A percentile compares a stretch with the other conserved stretches of the same genome.
These are phyloP conservation scores for Piloderma croceum DNA, from an alignment of 768 basidiomycete genomes.

Conservation along the genomic window DNA sequence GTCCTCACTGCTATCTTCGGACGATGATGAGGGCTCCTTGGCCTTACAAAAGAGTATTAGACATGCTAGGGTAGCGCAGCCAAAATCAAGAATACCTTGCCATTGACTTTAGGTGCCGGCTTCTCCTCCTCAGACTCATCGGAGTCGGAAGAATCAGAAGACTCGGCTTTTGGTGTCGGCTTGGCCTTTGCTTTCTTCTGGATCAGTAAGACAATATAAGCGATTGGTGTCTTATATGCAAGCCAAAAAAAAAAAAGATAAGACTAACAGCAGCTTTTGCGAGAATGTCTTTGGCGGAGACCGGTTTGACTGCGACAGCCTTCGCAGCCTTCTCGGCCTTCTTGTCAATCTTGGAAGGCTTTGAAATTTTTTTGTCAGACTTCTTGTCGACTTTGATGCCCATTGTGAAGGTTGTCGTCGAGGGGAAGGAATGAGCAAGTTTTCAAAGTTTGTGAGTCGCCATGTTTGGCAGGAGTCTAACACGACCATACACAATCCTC, in stretches of 20 bases:
- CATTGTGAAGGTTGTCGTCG: slow-evolving; percentile 7
- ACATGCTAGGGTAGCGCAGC: slow-evolving; percentile 1
- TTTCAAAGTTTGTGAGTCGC: too few species aligned
- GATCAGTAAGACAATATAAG: slow-evolving; percentile 20
- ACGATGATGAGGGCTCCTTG: slow-evolving; percentile 20
- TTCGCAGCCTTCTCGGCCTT: slow-evolving; percentile 22
- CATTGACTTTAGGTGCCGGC: slow-evolving; percentile 24
- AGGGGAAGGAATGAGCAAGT: too few species aligned
- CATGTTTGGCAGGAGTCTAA: too few species aligned
- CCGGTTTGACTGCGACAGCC: slow-evolving; percentile 19
- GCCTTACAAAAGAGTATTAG: slow-evolving; percentile 2
- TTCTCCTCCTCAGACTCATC: slow-evolving; percentile 33
- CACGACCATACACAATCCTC: too few species aligned
- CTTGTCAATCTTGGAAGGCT: slow-evolving; percentile 32
- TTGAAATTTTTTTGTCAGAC: slow-evolving; percentile 28
- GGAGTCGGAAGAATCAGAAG: slow-evolving; percentile 23
- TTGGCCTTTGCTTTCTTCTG: slow-evolving; percentile 18
- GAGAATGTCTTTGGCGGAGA: slow-evolving; percentile 38
- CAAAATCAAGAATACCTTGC: slow-evolving; percentile 23
- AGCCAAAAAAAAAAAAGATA: not conserved
- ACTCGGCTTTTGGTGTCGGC: slow-evolving; percentile 20
- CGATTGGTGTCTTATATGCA: too few species aligned
- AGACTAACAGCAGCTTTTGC: slow-evolving; percentile 33
- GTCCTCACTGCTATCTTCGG: slow-evolving; percentile 42
- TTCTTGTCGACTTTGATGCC: slow-evolving; percentile 29